Conservation (phyloP, 306 rosid species). For the Argentina anserina region DNA sequence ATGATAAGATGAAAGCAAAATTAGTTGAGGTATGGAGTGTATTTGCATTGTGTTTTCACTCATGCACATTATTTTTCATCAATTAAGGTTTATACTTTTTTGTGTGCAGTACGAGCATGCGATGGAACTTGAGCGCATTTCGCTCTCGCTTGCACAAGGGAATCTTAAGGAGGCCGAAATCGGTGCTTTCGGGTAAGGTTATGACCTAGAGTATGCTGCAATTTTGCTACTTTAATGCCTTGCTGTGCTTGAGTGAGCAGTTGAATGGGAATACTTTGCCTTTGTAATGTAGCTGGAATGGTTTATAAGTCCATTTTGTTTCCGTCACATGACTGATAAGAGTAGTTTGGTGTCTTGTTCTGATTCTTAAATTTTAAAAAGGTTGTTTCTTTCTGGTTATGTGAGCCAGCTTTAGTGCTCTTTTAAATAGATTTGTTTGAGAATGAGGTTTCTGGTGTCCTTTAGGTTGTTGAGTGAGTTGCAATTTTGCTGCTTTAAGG, state of each 20-base stretch:
- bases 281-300: neutral
- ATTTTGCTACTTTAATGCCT: constrained; percentile 1
- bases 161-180: constrained; percentile 47
- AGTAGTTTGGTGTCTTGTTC: neutral
- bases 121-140: constrained; percentile 53
- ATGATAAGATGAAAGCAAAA: constrained; percentile 42
- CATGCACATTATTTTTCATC: neutral
- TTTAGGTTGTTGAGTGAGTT: too few relatives aligned
- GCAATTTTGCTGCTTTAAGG: too few relatives aligned
- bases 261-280: neutral
- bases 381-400: neutral
- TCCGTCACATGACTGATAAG: neutral
- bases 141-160: constrained; percentile 55
- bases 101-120: constrained; percentile 49
- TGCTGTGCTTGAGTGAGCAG: neutral
- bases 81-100: constrained; percentile 21
- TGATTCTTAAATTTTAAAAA: neutral
- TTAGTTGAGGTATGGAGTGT: constrained; percentile 50
- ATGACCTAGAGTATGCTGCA: constrained; percentile 14
- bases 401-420: neutral
- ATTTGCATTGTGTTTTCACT: neutral
- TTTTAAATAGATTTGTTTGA: neutral
- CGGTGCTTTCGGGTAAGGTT: constrained; percentile 49
- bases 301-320: neutral
- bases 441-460: neutral